Evolutionary conservation across 2,329 filamentous ascomycete genomes (phyloP), one percentile per base, ranked within the genome.

Genomic region (Aspergillus arachidicola): DNA sequence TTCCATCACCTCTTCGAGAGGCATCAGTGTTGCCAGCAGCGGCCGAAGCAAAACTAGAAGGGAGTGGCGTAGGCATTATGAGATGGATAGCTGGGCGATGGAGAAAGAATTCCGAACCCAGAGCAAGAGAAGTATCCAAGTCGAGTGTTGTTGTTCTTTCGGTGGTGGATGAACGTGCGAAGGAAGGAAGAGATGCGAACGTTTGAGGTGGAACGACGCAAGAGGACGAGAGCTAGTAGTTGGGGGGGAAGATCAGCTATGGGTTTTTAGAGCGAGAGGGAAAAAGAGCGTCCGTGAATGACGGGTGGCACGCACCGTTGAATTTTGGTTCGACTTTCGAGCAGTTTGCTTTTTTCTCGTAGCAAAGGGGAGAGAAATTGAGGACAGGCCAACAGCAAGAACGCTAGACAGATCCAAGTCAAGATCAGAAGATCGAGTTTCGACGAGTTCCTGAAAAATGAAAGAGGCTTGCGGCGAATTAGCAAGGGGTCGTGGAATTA

Each of bases 41-140:
- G 73, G 91, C 91, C 76, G 91, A 93, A 77, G 91, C 91, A 81
- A 94, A 94, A 84, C 90, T 93, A 72, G 91, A 92, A 73, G 90
- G 89, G 79, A 93, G 86, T 82, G 91, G 89, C 77, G 89, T 87
- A 82, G 90, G 87, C 90, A 93, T 86, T 73, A 70, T 80, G 72
- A 64, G 46, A 53, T 63, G 66, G 61, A 64, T 62, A 65, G 64
- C 61, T 62, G 66, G 66, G 64, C 63, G 65, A 65, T 58, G 66
- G 71, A 66, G 51, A 61, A 38, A 36, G 57, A 62, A 34, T 60
- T 66, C 48, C 65, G 63, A 63, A 69, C 68, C 68, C 67, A 67
- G 64, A 67, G 68, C 68, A 62, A 65, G 68, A 53, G 50, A 63
- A 60, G 64, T 64, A 46, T 55, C 51, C 51, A 55, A 38, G 51